Percentiles rank a stretch among this genome's conserved stretches.
These are phyloP conservation scores for Guyanaporus albipodus DNA, from an alignment of 768 basidiomycete genomes.

Conservation along the genomic window DNA sequence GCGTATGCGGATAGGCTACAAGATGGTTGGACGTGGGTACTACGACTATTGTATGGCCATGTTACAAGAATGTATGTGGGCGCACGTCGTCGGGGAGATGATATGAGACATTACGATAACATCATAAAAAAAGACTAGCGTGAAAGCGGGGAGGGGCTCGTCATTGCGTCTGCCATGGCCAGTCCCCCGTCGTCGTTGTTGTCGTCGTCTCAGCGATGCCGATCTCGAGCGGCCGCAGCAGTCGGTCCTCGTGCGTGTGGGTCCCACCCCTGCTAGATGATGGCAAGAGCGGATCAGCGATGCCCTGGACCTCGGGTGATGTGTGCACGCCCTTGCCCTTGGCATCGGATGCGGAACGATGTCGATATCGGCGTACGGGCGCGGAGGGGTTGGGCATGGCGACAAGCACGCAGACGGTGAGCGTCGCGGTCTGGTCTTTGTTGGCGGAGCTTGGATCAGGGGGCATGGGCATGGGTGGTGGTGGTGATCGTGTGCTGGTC, in stretches of 20 bases:
- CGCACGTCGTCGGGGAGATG: too few relatives aligned
- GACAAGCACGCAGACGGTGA: constrained; percentile 19
- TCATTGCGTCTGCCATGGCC: neutral
- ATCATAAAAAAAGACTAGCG: too few relatives aligned
- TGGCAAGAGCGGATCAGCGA: constrained; percentile 3
- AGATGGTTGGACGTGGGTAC: too few relatives aligned
- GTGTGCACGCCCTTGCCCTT: constrained; percentile 18
- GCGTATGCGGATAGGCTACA: too few relatives aligned
- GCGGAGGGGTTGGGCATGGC: constrained; percentile 20
- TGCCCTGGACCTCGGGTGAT: constrained; percentile 1
- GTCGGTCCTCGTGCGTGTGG: neutral
- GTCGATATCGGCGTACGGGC: too few relatives aligned
- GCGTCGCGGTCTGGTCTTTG: neutral
- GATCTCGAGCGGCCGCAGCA: constrained; percentile 15
- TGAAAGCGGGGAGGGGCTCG: too few relatives aligned
- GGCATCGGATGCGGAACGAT: neutral
- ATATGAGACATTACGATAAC: too few relatives aligned
- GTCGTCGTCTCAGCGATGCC: constrained; percentile 9
- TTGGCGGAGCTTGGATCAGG: neutral
- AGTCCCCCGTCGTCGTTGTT: neutral
- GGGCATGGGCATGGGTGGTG: neutral
- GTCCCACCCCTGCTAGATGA: neutral
- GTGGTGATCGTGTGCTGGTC: neutral
- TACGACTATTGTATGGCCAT: too few relatives aligned
- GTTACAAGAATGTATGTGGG: too few relatives aligned